These are phyloP conservation scores for Pseudogymnoascus sp. DNA, from an alignment of 2,329 filamentous ascomycete species.

Conservation along the genomic window DNA sequence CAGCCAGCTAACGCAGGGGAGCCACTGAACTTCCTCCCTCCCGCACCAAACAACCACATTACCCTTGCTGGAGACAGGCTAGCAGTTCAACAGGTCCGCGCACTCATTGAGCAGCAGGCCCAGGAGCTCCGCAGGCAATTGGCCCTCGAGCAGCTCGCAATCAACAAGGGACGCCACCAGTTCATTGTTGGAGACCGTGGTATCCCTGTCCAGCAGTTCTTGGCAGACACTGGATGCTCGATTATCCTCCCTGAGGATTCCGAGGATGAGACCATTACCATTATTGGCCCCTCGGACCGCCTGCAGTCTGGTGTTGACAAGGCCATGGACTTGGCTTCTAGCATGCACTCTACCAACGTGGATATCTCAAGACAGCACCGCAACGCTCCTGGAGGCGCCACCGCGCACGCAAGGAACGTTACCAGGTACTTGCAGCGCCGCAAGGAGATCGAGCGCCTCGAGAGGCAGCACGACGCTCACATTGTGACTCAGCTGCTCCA, in stretches of 20 bases:
- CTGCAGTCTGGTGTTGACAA: slow-evolving; percentile 70
- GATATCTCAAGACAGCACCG: slow-evolving; percentile 76
- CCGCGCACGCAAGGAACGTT: slow-evolving; percentile 74
- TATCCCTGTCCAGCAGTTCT: slow-evolving; percentile 74
- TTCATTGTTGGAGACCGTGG: slow-evolving; percentile 87
- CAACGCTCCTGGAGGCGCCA: slow-evolving; percentile 62
- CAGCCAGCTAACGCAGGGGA: slow-evolving; percentile 54
- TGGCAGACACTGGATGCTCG: slow-evolving; percentile 81
- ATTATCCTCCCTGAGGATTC: slow-evolving; percentile 71
- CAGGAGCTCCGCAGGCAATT: slow-evolving; percentile 69
- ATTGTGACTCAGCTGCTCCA: slow-evolving; percentile 71
- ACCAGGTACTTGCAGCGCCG: slow-evolving; percentile 82
- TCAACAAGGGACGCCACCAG: slow-evolving; percentile 82
- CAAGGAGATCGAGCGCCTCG: slow-evolving; percentile 72
- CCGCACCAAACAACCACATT: slow-evolving; percentile 68
- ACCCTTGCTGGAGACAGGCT: slow-evolving; percentile 77
- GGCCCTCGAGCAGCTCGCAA: slow-evolving; percentile 67
- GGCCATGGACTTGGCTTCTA: slow-evolving; percentile 80
- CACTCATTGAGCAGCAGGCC: slow-evolving; percentile 71
- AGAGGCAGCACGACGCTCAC: slow-evolving; percentile 72
- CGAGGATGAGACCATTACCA: slow-evolving; percentile 71
- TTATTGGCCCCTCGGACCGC: slow-evolving; percentile 70
- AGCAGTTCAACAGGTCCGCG: slow-evolving; percentile 71
- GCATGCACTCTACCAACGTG: slow-evolving; percentile 76
- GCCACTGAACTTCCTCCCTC: slow-evolving; percentile 61